A percentile compares a stretch with the other conserved stretches of the same genome.
Evolutionary conservation across 139 green algal genomes (phyloP).

Genomic region (Parachlorella kessleri): DNA sequence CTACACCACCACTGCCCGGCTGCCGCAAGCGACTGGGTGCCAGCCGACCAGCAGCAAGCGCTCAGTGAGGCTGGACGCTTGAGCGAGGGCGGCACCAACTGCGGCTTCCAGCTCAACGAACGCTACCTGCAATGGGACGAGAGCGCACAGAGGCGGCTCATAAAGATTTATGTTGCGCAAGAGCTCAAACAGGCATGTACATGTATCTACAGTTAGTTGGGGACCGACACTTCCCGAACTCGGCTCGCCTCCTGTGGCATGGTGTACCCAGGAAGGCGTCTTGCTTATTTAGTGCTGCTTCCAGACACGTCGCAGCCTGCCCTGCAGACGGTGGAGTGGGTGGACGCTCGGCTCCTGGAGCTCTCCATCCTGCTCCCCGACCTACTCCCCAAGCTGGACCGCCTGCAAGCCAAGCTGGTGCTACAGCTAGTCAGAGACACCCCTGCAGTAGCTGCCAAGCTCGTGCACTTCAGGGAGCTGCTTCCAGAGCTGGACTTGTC

Average conservation of each 20-base stretch:
- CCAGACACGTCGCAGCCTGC: neutral
- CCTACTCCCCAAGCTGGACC: constrained; percentile 38
- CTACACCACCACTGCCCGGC: too few species aligned
- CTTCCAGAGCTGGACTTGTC: neutral
- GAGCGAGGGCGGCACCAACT: too few species aligned
- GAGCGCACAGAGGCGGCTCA: constrained; percentile 41
- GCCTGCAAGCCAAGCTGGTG: constrained; percentile 18
- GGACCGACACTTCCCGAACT: neutral
- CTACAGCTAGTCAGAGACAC: constrained; percentile 16
- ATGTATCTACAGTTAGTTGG: neutral
- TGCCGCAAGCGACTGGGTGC: too few species aligned
- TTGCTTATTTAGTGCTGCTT: neutral
- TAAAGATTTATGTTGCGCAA: constrained; percentile 47
- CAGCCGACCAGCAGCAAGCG: too few species aligned
- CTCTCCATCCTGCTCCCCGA: constrained; percentile 41
- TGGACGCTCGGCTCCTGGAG: constrained; percentile 25
- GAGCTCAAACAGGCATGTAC: constrained; percentile 25
- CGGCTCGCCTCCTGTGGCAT: neutral
- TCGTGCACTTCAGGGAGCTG: constrained; percentile 9
- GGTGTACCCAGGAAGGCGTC: constrained; percentile 8
- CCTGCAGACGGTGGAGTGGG: neutral
- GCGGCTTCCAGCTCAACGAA: constrained; percentile 54
- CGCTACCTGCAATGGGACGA: constrained; percentile 49
- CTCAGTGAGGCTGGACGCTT: too few species aligned
- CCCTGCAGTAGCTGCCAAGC: constrained; percentile 5